These are phyloP conservation scores for Malassezia dermatis DNA, from an alignment of 1,284 basidiomycete species.

Conservation along the genomic window DNA sequence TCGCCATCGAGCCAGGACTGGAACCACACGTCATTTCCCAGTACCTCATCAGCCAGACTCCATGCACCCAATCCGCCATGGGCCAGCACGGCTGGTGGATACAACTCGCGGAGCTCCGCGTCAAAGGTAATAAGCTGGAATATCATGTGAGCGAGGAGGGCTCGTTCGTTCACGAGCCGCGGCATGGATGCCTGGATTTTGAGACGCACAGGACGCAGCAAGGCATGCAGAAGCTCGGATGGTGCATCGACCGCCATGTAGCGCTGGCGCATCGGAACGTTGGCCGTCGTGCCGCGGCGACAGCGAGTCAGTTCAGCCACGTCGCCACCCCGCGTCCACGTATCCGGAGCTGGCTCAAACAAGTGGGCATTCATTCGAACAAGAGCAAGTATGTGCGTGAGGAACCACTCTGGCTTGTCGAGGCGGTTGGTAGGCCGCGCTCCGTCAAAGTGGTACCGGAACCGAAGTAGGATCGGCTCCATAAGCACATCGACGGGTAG, in stretches of 20 bases:
- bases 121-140: conserved; percentile 86
- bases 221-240: conserved; percentile 35
- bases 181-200: conserved; percentile 54
- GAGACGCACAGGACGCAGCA: conserved; percentile 27
- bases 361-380: conserved; percentile 49
- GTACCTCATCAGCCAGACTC: conserved; percentile 58
- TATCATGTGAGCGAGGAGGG: conserved; percentile 84
- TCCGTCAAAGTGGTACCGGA: conserved; percentile 91
- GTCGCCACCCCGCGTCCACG: conserved; percentile 17
- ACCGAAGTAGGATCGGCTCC: conserved; percentile 70
- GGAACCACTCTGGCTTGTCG: conserved; percentile 96
- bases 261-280: not conserved
- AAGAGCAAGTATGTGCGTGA: conserved; percentile 71
- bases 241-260: conserved; percentile 23
- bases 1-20: conserved; percentile 62
- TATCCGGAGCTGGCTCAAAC: conserved; percentile 57
- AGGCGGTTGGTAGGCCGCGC: conserved; percentile 74
- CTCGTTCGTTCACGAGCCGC: conserved; percentile 63
- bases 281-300: conserved; percentile 7
- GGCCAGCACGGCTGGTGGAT: conserved; percentile 26
- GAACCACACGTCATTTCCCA: conserved; percentile 78
- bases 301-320: conserved; percentile 26
- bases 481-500: conserved; percentile 63
- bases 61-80: conserved; percentile 20
- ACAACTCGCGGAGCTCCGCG: conserved; percentile 55